Evolutionary conservation across 257 asterid genomes (phyloP), one percentile per base, ranked within the genome.

Genomic region (Perilla frutescens): DNA sequence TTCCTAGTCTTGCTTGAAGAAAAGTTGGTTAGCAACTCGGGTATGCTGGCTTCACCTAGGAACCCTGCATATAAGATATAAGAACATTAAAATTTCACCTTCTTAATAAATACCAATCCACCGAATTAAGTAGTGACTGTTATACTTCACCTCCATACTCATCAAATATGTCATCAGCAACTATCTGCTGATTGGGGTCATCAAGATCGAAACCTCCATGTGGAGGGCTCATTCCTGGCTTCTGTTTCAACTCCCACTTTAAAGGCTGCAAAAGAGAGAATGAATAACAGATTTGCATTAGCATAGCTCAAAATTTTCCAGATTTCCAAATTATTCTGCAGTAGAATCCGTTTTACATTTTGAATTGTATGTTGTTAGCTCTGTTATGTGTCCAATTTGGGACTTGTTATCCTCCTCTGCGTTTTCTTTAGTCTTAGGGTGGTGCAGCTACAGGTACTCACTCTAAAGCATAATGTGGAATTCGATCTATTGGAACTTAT

Each of bases 141-240:
- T 14, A 36, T 11, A 31, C 31, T 39, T 62, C 57, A 94, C 99
- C 99, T 94, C 99, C 99, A 71, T 94, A 94, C 80, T 94, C 99
- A 61, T 94, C 99, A 72, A 91, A 94, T 69, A 94, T 90, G 84
- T 94, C 97, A 79, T 90, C 99, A 4, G 97, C 97, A 79, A 94
- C 99, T 79, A 94, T 94, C 85, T 94, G 99, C 81, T 94, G 99
- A 83, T 91, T 94, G 63, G 99, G 97, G 71, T 94, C 97, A 48
- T 88, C 96, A 3, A 78, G 81, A 39, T 81, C 49, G 79, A 90
- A 94, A 71, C 99, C 99, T 76, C 99, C 99, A 50, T 82, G 96
- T 20, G 97, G 97, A 62, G 99, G 99, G 78, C 97, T 94, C 83
- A 91, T 70, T 55, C 98, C 97, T 0, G 98, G 98, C 79, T 81